A percentile compares a stretch with the other conserved stretches of the same genome.
phyloP scores from a whole-genome alignment of 2,329 filamentous ascomycete species.

The Phyllosticta paracitricarpa region DNA sequence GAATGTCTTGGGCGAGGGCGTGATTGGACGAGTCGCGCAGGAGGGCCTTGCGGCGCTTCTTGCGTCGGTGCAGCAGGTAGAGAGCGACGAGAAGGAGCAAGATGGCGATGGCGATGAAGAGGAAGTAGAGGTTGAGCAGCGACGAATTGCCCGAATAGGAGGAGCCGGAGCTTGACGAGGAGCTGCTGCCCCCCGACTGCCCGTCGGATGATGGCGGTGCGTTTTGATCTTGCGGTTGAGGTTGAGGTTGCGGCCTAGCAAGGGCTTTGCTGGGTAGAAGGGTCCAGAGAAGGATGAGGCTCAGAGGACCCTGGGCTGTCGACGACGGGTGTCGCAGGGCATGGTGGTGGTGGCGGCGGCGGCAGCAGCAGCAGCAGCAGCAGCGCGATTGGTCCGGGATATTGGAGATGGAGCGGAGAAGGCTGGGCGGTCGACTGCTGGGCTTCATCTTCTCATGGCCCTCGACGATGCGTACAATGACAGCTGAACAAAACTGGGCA shows the following conservation, averaged over 20 bases:
- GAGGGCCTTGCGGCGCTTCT: constrained; percentile 21
- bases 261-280: constrained; percentile 28
- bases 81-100: constrained; percentile 32
- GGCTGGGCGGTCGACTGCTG: neutral
- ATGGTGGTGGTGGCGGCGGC: neutral
- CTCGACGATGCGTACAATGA: neutral
- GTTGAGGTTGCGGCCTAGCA: constrained; percentile 15
- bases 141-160: constrained; percentile 9
- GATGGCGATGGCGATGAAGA: constrained; percentile 46
- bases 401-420: neutral
- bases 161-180: neutral
- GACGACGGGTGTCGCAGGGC: neutral
- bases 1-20: constrained; percentile 27
- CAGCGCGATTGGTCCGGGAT: neutral
- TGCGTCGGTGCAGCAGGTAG: constrained; percentile 37
- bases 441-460: neutral
- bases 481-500: neutral
- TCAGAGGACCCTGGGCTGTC: neutral
- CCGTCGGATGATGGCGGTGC: constrained; percentile 1
- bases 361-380: neutral
- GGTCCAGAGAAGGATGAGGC: constrained; percentile 11
- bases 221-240: constrained; percentile 5
- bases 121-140: constrained; percentile 42
- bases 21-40: constrained; percentile 20
- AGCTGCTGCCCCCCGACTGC: neutral